Percentiles rank a stretch among this genome's conserved stretches.
Evolutionary conservation across 768 basidiomycete genomes (phyloP).

Genomic region (Termitomyces sp.): DNA sequence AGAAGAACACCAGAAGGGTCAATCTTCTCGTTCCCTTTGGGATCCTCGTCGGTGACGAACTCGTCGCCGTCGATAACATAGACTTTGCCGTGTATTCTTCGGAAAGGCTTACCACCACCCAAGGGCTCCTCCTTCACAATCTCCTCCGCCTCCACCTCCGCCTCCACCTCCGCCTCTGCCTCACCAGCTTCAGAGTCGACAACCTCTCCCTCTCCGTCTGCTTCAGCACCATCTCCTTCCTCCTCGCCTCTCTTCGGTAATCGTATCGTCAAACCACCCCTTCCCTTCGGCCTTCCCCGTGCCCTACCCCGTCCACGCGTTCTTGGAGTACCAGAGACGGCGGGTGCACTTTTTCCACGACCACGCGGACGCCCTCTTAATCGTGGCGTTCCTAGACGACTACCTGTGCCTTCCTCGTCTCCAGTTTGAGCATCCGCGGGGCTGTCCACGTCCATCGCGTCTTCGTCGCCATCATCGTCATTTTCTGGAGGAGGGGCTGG

Average conservation of each 20-base stretch:
- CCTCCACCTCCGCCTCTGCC: conserved; percentile 23
- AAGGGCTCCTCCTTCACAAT: conserved; percentile 39
- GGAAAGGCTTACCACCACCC: conserved; percentile 65
- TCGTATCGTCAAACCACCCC: conserved; percentile 25
- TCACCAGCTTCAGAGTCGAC: conserved; percentile 34
- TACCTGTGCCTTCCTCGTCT: conserved; percentile 24
- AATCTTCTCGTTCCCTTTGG: conserved; percentile 89
- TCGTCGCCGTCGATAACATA: conserved; percentile 89
- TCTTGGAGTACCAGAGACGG: conserved; percentile 26
- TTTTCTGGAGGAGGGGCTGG: conserved; percentile 21
- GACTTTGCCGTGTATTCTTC: conserved; percentile 67
- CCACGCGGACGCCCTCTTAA: conserved; percentile 41
- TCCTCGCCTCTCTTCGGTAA: conserved; percentile 28
- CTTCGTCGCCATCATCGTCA: conserved; percentile 30
- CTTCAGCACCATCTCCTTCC: conserved; percentile 30
- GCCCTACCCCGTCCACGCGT: conserved; percentile 38
- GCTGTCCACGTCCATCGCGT: conserved; percentile 36
- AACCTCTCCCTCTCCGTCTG: conserved; percentile 33
- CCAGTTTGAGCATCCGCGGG: conserved; percentile 25
- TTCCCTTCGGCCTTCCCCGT: conserved; percentile 25
- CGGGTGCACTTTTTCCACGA: conserved; percentile 29
- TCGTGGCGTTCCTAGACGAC: conserved; percentile 26
- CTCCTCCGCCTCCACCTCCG: conserved; percentile 27
- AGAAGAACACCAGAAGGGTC: conserved; percentile 80
- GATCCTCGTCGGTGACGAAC: conserved; percentile 77